Base-by-base conservation (phyloP, 2,329 filamentous ascomycete species). In the Akanthomyces muscarius region DNA sequence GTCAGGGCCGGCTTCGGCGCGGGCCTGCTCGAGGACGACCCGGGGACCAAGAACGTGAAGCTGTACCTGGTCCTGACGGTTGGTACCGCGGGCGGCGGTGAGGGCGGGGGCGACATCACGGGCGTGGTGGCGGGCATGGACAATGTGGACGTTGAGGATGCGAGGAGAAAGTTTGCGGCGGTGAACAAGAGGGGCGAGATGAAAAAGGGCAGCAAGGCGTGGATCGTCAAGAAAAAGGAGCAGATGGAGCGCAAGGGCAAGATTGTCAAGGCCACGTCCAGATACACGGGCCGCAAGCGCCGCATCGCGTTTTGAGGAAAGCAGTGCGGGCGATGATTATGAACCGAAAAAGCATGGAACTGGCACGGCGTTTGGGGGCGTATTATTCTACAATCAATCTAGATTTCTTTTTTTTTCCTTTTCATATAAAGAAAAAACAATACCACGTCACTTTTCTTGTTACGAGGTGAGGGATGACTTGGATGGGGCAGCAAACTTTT, bases 191-290 rank as follows among this genome's bases (percentile, higher is more conserved):
- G 18, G 33, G 52, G 42, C 10, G 79, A 83, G 41, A 76, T 86
- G 59, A 88, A 89, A 74, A 97, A 97, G 81, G 93, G 90, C 16
- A 90, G 87, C 73, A 94, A 91, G 77, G 85, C 83, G 2, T 95
- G 90, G 90, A 95, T 95, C 65, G 73, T 92, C 73, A 86, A 86
- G 76, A 95, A 94, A 75, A 96, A 95, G 80, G 89, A 92, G 68
- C 92, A 97, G 79, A 95, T 97, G 90, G 90, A 96, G 76, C 83
- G 86, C 66, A 97, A 97, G 77, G 95, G 95, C 52, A 97, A 95
- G 80, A 84, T 98, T 33, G 94, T 98, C 69, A 98, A 98, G 81
- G 80, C 87, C 1, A 92, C 84, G 62, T 96, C 91, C 58, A 98
- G 96, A 77, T 99, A 97, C 75, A 98, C 94, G 0, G 95, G 94